Evolutionary conservation across 345 rosid genomes (phyloP), one percentile per base, ranked within the genome.

Genomic region (Lepidium didymum): DNA sequence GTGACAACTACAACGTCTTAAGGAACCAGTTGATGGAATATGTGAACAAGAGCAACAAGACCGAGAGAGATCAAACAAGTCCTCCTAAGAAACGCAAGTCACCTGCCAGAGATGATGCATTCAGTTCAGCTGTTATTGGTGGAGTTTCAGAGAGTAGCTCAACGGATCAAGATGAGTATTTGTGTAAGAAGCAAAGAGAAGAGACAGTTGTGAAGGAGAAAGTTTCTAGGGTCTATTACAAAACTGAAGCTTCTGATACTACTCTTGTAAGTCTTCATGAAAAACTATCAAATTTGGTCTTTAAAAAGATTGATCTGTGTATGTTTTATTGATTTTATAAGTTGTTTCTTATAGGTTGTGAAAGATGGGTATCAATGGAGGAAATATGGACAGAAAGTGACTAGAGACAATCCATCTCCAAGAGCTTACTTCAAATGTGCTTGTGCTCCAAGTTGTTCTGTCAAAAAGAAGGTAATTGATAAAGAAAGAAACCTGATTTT

Each of bases 331-430:
- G 55, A 64, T 46, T 33, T 29, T 66, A 5, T 10, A 41, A 57
- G 41, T 51, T 42, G n/a, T 66, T 42, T 16, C 11, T 73, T 77
- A 54, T 73, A 93, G 98, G 81, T 90, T 53, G 96, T 91, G 65
- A 94, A 85, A 68, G 97, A 94, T 85, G 99, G 97, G 46, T 94
- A 87, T 79, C 99, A 91, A 67, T 94, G 99, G 99, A 94, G 97
- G 76, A 94, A 94, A 67, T 94, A 94, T 71, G 99, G 99, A 31
- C 99, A 94, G 60, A 94, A 94, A 62, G 97, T 94, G n/a, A 94
- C 99, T 10, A 91, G 99, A 82, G 93, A 94, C 67, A 94, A 94
- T 63, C 99, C 99, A 51, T 94, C 83, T 64, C 99, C 97, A 13
- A 83, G 97, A 83, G 99, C 97, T 72, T 94, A 94, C 83, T 94